Evolutionary conservation across 805 yeast genomes (phyloP).

Genomic region (Priceomyces haplophilus): DNA sequence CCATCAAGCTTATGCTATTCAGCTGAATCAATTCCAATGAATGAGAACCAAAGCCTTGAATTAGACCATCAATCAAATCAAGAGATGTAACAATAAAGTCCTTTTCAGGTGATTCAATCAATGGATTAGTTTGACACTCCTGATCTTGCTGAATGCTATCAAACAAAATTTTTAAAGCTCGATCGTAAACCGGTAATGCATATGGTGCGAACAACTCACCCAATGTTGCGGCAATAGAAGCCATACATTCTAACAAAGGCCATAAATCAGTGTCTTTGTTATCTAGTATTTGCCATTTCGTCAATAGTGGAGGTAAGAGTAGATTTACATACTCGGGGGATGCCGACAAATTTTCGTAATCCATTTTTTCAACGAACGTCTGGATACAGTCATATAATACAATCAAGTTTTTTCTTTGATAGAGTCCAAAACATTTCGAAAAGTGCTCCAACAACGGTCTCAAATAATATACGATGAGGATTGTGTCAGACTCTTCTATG

Average conservation of each 20-base stretch:
- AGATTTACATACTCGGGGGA: constrained; percentile 57
- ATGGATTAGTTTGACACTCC: constrained; percentile 62
- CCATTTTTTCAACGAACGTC: constrained; percentile 77
- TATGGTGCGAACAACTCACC: constrained; percentile 85
- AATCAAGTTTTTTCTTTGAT: constrained; percentile 79
- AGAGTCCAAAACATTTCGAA: constrained; percentile 66
- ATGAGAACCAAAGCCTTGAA: constrained; percentile 78
- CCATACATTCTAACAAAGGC: constrained; percentile 91
- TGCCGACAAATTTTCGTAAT: constrained; percentile 50
- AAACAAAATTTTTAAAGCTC: constrained; percentile 69
- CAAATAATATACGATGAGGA: constrained; percentile 57
- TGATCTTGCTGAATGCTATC: constrained; percentile 67
- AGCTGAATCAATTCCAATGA: constrained; percentile 52
- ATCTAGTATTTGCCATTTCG: constrained; percentile 70
- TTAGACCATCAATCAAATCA: constrained; percentile 87
- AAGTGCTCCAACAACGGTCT: constrained; percentile 69
- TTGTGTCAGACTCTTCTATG: constrained; percentile 70
- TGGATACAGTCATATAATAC: constrained; percentile 88
- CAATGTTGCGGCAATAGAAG: constrained; percentile 82
- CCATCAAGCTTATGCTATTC: constrained; percentile 45
- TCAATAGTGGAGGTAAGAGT: constrained; percentile 76
- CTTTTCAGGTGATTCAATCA: constrained; percentile 74
- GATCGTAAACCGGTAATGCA: constrained; percentile 79
- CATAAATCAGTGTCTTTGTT: constrained; percentile 85
- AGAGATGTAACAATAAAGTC: constrained; percentile 87